Evolutionary conservation across 148 eudicot species (phyloP).

Genomic region (Rhododendron kiyosumense): DNA sequence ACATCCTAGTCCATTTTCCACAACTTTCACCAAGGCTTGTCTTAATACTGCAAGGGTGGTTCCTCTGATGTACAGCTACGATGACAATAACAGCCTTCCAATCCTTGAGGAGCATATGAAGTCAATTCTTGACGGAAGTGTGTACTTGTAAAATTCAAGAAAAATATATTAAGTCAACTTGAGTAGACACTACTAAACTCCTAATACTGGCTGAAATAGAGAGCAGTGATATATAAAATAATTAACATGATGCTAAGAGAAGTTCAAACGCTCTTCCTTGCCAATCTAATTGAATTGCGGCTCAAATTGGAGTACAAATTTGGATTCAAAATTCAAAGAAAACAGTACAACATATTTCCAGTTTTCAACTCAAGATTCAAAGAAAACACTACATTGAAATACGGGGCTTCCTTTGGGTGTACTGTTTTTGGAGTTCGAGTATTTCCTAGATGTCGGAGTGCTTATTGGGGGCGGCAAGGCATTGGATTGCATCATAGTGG

Average conservation of each 20-base stretch:
- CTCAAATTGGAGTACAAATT: too few species aligned
- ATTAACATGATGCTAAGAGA: too few species aligned
- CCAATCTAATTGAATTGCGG: background rate
- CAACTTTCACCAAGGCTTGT: slow-evolving; percentile 21
- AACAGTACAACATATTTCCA: background rate
- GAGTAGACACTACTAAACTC: too few species aligned
- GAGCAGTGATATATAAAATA: too few species aligned
- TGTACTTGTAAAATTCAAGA: too few species aligned
- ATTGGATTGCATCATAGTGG: too few species aligned
- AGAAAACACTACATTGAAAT: background rate
- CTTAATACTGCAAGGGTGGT: slow-evolving; percentile 39
- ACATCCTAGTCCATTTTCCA: slow-evolving; percentile 20
- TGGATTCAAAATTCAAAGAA: background rate
- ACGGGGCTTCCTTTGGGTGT: too few species aligned
- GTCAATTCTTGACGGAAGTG: background rate
- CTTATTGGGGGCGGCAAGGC: too few species aligned
- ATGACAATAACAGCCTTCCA: slow-evolving; percentile 29
- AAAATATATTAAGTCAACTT: too few species aligned
- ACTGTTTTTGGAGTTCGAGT: too few species aligned
- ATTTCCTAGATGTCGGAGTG: too few species aligned
- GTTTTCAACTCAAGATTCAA: background rate
- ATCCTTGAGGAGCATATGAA: slow-evolving; percentile 24
- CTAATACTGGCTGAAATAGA: too few species aligned
- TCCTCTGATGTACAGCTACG: slow-evolving; percentile 35
- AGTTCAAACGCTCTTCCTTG: background rate